A percentile compares a stretch with the other conserved stretches of the same genome.
Conservation (phyloP, 179 eudicot species). For the Corrigiola litoralis region DNA sequence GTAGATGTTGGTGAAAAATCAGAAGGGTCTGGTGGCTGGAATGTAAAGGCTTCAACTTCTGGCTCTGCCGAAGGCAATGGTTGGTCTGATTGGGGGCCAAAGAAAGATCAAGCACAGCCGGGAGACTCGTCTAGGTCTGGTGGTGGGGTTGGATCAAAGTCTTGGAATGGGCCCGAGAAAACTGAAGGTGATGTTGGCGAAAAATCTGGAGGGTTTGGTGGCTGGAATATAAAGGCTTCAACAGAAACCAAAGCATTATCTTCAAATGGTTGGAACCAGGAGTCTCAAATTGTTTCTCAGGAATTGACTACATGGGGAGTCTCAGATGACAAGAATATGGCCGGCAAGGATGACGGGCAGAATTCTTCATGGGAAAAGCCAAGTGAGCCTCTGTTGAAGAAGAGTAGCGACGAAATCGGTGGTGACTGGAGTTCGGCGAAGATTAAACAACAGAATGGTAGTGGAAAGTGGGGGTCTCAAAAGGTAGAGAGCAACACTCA, state of each 20-base stretch:
- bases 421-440: conserved; percentile 8
- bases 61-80: conserved; percentile 1
- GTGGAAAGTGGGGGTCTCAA: not conserved
- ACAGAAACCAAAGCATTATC: too few species aligned
- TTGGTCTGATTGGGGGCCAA: conserved; percentile 33
- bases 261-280: too few species aligned
- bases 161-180: not conserved
- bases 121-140: conserved; percentile 2
- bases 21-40: too few species aligned
- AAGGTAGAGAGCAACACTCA: conserved; percentile 13
- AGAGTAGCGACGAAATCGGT: not conserved
- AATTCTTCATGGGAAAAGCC: not conserved
- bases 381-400: conserved; percentile 2
- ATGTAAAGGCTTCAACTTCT: not conserved
- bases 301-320: conserved; percentile 18
- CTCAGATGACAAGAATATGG: conserved; percentile 3
- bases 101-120: not conserved
- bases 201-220: too few species aligned
- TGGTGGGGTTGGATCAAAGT: conserved; percentile 14
- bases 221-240: too few species aligned
- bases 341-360: not conserved
- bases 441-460: not conserved
- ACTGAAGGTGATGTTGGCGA: too few species aligned
- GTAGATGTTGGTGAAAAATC: too few species aligned
- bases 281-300: not conserved